Conservation (phyloP, 139 green algal species). For the Chlamydomonas applanata region DNA sequence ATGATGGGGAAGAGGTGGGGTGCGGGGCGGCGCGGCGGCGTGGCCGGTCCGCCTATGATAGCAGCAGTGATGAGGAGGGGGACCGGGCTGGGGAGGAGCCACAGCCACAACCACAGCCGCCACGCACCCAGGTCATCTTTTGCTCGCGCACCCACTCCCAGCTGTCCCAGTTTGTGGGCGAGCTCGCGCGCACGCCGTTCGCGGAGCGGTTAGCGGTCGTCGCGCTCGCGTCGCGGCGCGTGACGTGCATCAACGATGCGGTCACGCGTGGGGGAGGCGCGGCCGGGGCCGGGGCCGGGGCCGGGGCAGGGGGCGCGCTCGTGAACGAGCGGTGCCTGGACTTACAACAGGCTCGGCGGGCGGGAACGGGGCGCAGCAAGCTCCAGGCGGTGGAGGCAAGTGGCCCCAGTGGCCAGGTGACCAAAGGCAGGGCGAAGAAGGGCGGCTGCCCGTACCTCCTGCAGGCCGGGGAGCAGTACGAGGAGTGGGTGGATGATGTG, state of each 20-base stretch:
- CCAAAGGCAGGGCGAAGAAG: conserved; percentile 6
- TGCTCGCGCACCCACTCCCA: conserved; percentile 94
- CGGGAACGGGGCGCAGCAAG: background rate
- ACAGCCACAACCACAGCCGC: conserved; percentile 9
- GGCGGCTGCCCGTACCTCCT: conserved; percentile 40
- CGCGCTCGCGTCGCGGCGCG: conserved; percentile 51
- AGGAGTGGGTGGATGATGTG: conserved; percentile 34
- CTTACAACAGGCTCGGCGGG: conserved; percentile 54
- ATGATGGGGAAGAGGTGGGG: background rate
- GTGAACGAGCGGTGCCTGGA: conserved; percentile 94
- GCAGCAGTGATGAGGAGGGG: conserved; percentile 9
- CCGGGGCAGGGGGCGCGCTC: background rate
- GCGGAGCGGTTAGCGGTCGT: conserved; percentile 57
- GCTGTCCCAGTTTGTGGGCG: conserved; percentile 88
- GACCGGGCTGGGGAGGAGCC: background rate
- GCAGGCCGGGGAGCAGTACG: conserved; percentile 11
- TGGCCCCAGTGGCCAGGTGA: background rate
- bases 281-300: background rate
- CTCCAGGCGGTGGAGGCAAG: background rate
- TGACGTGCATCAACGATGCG: conserved; percentile 87
- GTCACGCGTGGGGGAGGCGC: conserved; percentile 50
- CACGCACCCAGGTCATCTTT: conserved; percentile 81
- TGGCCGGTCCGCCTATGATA: background rate
- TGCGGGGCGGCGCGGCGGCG: background rate
- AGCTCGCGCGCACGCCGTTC: conserved; percentile 76